These are phyloP conservation scores for Gryganskiella cystojenkinii DNA, from an alignment of 192 early-diverging fungal genomes.

Conservation along the genomic window DNA sequence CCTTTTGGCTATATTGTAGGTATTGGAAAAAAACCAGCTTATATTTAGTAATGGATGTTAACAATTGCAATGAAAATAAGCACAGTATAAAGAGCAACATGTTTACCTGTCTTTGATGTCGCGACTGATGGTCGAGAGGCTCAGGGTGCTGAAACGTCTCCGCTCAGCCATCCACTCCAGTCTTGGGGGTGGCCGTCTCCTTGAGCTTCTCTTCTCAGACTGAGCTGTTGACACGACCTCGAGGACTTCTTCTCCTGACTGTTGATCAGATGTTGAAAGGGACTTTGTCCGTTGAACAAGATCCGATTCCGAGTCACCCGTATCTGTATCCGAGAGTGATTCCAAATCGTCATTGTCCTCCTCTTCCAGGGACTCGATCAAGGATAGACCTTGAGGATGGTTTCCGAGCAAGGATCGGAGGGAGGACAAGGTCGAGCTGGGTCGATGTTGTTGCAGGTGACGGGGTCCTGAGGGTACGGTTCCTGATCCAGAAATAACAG, in stretches of 20 bases:
- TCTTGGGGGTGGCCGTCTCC: constrained; percentile 31
- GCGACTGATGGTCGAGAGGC: constrained; percentile 41
- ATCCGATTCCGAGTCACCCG: constrained; percentile 40
- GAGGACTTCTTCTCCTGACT: neutral
- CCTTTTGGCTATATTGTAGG: constrained; percentile 32
- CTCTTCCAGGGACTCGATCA: constrained; percentile 47
- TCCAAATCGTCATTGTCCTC: constrained; percentile 34
- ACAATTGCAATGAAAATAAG: constrained; percentile 1
- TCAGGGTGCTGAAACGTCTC: constrained; percentile 37
- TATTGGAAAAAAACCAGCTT: neutral
- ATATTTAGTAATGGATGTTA: neutral
- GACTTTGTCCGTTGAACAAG: constrained; percentile 34
- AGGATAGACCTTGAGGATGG: constrained; percentile 43
- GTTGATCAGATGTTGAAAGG: constrained; percentile 1
- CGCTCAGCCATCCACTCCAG: constrained; percentile 48
- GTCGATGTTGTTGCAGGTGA: constrained; percentile 11
- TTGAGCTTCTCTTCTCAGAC: constrained; percentile 13
- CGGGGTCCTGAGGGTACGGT: constrained; percentile 6
- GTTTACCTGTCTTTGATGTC: constrained; percentile 50
- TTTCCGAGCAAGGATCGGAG: constrained; percentile 47
- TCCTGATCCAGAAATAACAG: neutral
- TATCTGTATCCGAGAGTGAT: constrained; percentile 39
- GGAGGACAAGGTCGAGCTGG: constrained; percentile 44
- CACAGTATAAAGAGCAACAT: constrained; percentile 7
- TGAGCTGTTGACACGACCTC: neutral